phyloP scores from a whole-genome alignment of 2,329 filamentous ascomycete species.

The Colletotrichum tofieldiae region DNA sequence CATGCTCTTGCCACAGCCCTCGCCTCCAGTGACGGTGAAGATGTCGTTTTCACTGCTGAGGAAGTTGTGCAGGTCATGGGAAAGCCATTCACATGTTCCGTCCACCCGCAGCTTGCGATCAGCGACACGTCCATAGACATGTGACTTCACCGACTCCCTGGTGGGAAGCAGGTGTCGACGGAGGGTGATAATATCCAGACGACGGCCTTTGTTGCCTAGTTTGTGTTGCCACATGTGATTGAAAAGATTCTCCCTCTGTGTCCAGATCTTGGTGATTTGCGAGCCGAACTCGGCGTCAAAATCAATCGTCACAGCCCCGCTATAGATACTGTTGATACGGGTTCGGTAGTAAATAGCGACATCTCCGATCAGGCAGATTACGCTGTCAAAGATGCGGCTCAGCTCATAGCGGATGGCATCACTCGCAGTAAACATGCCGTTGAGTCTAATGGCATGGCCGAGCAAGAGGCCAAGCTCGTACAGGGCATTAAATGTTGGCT shows the following conservation, averaged over 20 bases:
- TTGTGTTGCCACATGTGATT: conserved; percentile 55
- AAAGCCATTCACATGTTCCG: conserved; percentile 59
- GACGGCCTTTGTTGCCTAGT: conserved; percentile 47
- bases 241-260: conserved; percentile 51
- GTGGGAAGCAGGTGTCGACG: conserved; percentile 51
- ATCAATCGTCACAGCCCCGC: conserved; percentile 50
- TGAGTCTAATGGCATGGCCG: conserved; percentile 55
- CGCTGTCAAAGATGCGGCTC: conserved; percentile 53
- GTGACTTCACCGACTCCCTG: conserved; percentile 45
- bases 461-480: conserved; percentile 58
- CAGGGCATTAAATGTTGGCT: conserved; percentile 57
- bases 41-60: conserved; percentile 53
- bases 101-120: conserved; percentile 57
- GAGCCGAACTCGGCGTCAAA: conserved; percentile 56
- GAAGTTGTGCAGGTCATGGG: conserved; percentile 54
- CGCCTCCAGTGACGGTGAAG: conserved; percentile 53
- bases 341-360: conserved; percentile 55
- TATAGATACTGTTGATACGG: conserved; percentile 51
- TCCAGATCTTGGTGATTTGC: conserved; percentile 54
- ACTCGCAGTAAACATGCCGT: conserved; percentile 53
- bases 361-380: conserved; percentile 54
- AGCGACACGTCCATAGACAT: conserved; percentile 55
- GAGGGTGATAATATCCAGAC: conserved; percentile 50
- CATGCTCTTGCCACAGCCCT: conserved; percentile 56
- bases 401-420: conserved; percentile 51